Evolutionary conservation across 2,329 filamentous ascomycete species (phyloP).

Genomic region (Beauveria brongniartii): DNA sequence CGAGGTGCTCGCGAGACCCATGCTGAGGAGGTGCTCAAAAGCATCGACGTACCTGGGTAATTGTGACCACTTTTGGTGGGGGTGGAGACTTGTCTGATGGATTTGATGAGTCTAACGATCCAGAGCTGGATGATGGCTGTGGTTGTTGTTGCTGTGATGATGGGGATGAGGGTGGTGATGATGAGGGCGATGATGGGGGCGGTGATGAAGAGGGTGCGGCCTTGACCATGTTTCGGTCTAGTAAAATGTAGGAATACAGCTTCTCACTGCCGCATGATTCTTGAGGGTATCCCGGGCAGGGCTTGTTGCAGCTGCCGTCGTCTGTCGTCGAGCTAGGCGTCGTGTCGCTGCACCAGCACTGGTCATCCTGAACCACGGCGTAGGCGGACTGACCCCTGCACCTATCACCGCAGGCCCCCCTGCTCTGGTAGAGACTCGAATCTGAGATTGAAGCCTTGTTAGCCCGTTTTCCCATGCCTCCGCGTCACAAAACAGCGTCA

Average conservation of each 20-base stretch:
- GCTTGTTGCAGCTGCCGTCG: background rate
- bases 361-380: background rate
- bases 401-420: background rate
- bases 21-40: no score
- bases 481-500: background rate
- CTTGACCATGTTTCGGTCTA: background rate
- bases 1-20: no score
- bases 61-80: background rate
- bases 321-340: slow-evolving; percentile 1
- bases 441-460: background rate
- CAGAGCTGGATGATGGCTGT: background rate
- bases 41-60: background rate
- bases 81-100: background rate
- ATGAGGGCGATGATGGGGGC: background rate
- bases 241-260: background rate
- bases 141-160: background rate
- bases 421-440: background rate
- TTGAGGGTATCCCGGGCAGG: background rate
- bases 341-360: slow-evolving; percentile 6
- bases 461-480: background rate
- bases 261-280: background rate
- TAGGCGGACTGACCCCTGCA: background rate
- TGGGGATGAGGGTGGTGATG: background rate
- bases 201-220: background rate
- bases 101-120: background rate